Evolutionary conservation across 2,329 filamentous ascomycete species (phyloP).

Genomic region (Colletotrichum australisinense): DNA sequence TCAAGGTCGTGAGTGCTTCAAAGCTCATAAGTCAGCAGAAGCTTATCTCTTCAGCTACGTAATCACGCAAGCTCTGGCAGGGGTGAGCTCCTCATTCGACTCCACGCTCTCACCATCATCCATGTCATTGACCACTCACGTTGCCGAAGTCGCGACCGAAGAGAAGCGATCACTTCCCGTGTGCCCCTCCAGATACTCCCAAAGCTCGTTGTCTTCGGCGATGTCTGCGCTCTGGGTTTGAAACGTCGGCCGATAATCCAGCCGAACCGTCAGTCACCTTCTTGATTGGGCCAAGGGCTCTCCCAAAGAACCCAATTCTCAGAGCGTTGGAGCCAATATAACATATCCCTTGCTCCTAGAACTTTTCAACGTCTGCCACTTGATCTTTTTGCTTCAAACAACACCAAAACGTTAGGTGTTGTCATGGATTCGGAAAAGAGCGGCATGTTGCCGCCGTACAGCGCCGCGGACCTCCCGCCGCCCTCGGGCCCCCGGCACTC

Average conservation of each 20-base stretch:
- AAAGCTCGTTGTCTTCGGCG: constrained; percentile 12
- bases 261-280: constrained; percentile 30
- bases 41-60: constrained; percentile 30
- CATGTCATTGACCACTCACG: constrained; percentile 29
- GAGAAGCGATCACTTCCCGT: constrained; percentile 5
- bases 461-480: constrained; percentile 42
- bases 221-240: constrained; percentile 21
- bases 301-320: constrained; percentile 16
- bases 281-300: constrained; percentile 27
- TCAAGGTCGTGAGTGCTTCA: neutral
- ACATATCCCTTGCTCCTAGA: neutral
- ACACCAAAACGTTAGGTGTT: neutral
- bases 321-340: neutral
- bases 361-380: neutral
- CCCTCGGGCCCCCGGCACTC: constrained; percentile 34
- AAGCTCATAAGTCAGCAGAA: neutral
- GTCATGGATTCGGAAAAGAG: constrained; percentile 49
- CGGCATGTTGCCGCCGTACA: constrained; percentile 56
- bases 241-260: constrained; percentile 32
- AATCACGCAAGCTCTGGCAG: constrained; percentile 23
- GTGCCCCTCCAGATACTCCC: constrained; percentile 11
- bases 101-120: constrained; percentile 34
- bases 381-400: constrained; percentile 1
- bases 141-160: constrained; percentile 34
- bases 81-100: constrained; percentile 34